These are phyloP conservation scores for Calonectria pseudoreteaudii DNA, from an alignment of 2,329 filamentous ascomycete species.

Conservation along the genomic window DNA sequence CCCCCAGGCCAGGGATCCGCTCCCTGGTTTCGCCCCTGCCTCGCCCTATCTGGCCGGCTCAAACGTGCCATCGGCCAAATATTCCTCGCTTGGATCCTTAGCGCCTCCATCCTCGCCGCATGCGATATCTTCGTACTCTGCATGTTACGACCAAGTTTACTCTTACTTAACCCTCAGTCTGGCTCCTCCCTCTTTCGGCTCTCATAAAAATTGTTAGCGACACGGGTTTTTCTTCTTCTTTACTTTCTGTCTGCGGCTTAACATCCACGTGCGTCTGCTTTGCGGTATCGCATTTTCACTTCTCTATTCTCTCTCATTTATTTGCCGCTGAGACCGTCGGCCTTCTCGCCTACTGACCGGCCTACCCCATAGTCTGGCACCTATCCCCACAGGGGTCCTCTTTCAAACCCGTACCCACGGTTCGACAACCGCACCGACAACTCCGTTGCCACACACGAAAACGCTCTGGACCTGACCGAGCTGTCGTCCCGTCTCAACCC, in stretches of 20 bases:
- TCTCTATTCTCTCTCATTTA: slow-evolving; percentile 4
- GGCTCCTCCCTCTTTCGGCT: slow-evolving; percentile 12
- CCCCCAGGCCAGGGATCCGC: slow-evolving; percentile 38
- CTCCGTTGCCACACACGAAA: slow-evolving; percentile 17
- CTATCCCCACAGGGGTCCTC: slow-evolving; percentile 42
- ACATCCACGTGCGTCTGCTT: background rate
- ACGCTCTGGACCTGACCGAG: slow-evolving; percentile 20
- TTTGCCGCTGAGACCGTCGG: slow-evolving; percentile 19
- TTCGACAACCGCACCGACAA: slow-evolving; percentile 19
- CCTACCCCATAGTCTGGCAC: slow-evolving; percentile 43
- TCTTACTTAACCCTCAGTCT: slow-evolving; percentile 11
- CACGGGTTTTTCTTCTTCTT: background rate
- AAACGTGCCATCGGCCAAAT: slow-evolving; percentile 45
- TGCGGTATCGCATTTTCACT: background rate
- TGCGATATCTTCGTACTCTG: slow-evolving; percentile 29
- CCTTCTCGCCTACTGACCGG: slow-evolving; percentile 15
- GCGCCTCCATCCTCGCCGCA: slow-evolving; percentile 34
- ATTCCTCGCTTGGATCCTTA: slow-evolving; percentile 42
- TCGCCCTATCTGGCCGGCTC: slow-evolving; percentile 40
- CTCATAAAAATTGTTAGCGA: slow-evolving; percentile 15
- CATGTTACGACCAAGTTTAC: slow-evolving; percentile 21
- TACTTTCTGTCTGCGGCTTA: background rate
- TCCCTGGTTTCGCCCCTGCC: slow-evolving; percentile 43
- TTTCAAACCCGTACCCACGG: slow-evolving; percentile 26
- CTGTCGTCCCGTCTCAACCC: slow-evolving; percentile 15